These are phyloP conservation scores for Neurospora pannonica DNA, from an alignment of 495 filamentous ascomycete species.

Conservation along the genomic window DNA sequence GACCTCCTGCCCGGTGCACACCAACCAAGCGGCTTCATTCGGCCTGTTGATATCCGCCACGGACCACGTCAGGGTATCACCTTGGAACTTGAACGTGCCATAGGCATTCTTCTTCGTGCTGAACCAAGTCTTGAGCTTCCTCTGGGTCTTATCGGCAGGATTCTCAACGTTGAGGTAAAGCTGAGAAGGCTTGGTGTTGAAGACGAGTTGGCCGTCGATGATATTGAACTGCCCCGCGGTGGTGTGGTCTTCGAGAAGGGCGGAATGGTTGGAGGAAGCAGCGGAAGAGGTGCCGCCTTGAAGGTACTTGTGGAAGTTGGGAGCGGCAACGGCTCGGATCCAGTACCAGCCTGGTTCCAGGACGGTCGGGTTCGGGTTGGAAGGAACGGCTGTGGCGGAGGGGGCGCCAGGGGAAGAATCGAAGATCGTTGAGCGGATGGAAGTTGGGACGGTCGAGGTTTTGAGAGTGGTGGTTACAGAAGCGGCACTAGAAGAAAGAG, in stretches of 20 bases:
- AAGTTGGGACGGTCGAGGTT: neutral
- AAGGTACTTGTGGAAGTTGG: conserved; percentile 45
- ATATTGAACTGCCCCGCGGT: conserved; percentile 43
- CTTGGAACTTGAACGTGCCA: conserved; percentile 38
- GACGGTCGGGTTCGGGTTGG: conserved; percentile 30
- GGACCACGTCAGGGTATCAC: conserved; percentile 40
- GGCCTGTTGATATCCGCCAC: conserved; percentile 28
- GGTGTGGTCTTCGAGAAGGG: conserved; percentile 29
- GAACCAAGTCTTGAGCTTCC: conserved; percentile 25
- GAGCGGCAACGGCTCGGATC: conserved; percentile 42
- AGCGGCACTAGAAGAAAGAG: conserved; percentile 5
- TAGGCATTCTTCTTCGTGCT: conserved; percentile 29
- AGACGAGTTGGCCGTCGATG: conserved; percentile 36
- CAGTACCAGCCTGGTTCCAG: conserved; percentile 37
- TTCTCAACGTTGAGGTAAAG: conserved; percentile 23
- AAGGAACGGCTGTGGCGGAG: conserved; percentile 16
- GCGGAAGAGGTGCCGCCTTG: conserved; percentile 29
- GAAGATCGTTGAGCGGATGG: neutral
- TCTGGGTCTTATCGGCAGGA: conserved; percentile 27
- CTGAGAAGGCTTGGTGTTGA: conserved; percentile 15
- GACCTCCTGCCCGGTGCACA: conserved; percentile 30
- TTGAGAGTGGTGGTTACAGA: conserved; percentile 1
- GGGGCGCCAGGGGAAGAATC: conserved; percentile 4
- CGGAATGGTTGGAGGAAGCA: conserved; percentile 12
- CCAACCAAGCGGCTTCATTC: conserved; percentile 40